These are phyloP conservation scores for Phytopythium aichiense DNA, from an alignment of 352 stramenopile genomes.

Conservation along the genomic window DNA sequence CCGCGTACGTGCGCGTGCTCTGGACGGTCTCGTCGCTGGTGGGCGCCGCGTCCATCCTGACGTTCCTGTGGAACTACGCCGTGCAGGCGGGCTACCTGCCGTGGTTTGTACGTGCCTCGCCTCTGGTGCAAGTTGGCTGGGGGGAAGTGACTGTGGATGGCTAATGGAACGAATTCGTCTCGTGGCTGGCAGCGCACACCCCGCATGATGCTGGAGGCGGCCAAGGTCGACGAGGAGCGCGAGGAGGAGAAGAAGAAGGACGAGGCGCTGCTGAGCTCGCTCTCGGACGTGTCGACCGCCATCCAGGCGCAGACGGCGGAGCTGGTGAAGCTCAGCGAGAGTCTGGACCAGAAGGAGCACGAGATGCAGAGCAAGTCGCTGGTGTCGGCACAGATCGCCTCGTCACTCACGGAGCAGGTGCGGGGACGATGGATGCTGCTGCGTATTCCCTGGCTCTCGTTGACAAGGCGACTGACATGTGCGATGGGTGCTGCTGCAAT, in stretches of 20 bases:
- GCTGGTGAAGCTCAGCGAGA: slow-evolving; percentile 47
- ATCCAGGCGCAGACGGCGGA: slow-evolving; percentile 66
- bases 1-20: slow-evolving; percentile 55
- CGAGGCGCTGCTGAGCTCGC: slow-evolving; percentile 32
- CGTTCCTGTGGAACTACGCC: slow-evolving; percentile 75
- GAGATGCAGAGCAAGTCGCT: slow-evolving; percentile 41
- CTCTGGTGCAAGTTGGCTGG: slow-evolving; percentile 2
- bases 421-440: not conserved
- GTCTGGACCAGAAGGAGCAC: slow-evolving; percentile 53
- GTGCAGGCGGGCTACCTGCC: slow-evolving; percentile 62
- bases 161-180: slow-evolving; percentile 5
- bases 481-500: not conserved
- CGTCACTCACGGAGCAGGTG: slow-evolving; percentile 46
- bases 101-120: slow-evolving; percentile 41
- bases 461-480: not conserved
- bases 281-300: slow-evolving; percentile 45
- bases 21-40: slow-evolving; percentile 72
- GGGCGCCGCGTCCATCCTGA: slow-evolving; percentile 60
- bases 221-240: slow-evolving; percentile 48
- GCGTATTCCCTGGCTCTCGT: not conserved
- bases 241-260: slow-evolving; percentile 49
- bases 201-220: slow-evolving; percentile 32
- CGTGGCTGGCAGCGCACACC: slow-evolving; percentile 24
- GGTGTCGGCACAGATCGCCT: slow-evolving; percentile 39
- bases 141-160: not conserved